phyloP scores from a whole-genome alignment of 2,329 filamentous ascomycete genomes.

The Colletotrichum agaves region DNA sequence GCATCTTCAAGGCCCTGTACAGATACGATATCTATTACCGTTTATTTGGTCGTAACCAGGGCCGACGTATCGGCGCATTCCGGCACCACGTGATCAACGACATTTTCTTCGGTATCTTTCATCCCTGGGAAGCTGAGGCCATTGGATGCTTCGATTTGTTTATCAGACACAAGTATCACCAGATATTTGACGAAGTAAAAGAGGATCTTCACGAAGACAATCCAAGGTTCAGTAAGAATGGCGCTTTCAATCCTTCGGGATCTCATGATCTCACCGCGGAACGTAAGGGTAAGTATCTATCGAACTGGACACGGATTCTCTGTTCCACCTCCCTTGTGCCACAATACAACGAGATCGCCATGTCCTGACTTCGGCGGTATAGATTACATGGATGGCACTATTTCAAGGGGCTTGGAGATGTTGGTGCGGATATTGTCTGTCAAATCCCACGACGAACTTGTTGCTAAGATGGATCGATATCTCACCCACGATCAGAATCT shows the following conservation, averaged over 20 bases:
- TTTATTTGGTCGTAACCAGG: slow-evolving; percentile 22
- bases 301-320: no score
- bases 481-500: not conserved
- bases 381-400: slow-evolving; percentile 6
- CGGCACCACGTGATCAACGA: slow-evolving; percentile 20
- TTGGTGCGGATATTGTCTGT: not conserved
- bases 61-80: slow-evolving; percentile 8
- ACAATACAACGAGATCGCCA: no score
- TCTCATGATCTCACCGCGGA: not conserved
- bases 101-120: slow-evolving; percentile 31
- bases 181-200: slow-evolving; percentile 27
- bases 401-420: not conserved
- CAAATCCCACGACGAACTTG: not conserved
- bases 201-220: slow-evolving; percentile 4
- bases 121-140: slow-evolving; percentile 39
- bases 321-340: no score
- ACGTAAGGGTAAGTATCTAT: not conserved
- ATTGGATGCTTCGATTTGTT: slow-evolving; percentile 37
- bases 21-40: slow-evolving; percentile 39
- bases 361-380: not conserved
- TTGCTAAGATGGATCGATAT: not conserved
- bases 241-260: not conserved
- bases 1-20: slow-evolving; percentile 40
- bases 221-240: not conserved
- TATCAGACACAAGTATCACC: slow-evolving; percentile 26